A percentile compares a stretch with the other conserved stretches of the same genome.
Evolutionary conservation across 305 asterid species (phyloP).

Genomic region (Fraxinus baroniana): DNA sequence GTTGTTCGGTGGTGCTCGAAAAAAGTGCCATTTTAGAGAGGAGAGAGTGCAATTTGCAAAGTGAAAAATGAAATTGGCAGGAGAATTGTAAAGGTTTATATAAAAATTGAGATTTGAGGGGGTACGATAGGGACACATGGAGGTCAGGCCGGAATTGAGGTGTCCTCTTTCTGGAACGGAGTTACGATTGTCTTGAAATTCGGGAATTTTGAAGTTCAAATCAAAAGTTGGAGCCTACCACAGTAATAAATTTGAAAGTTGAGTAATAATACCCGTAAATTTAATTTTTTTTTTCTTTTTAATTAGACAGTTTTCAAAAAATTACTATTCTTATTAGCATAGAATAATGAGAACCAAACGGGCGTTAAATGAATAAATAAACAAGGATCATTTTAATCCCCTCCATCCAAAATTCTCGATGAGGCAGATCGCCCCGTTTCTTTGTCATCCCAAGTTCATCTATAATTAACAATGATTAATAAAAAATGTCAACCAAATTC

Average conservation of each 20-base stretch:
- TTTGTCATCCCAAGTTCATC: neutral
- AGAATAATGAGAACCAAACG: too few species aligned
- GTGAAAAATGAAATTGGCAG: neutral
- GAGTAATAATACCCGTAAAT: too few species aligned
- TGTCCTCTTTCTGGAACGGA: slow-evolving; percentile 15
- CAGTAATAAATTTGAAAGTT: too few species aligned
- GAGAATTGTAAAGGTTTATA: neutral
- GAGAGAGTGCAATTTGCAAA: neutral
- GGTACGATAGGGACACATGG: slow-evolving; percentile 46
- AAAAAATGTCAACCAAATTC: neutral
- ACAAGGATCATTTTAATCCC: too few species aligned
- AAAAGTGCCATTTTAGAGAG: slow-evolving; percentile 15
- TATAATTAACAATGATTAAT: neutral
- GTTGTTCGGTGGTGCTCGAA: neutral
- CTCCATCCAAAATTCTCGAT: too few species aligned
- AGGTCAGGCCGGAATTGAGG: slow-evolving; percentile 17
- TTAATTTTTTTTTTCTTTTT: too few species aligned
- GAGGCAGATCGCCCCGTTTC: neutral
- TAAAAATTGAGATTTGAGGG: neutral
- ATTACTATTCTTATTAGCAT: too few species aligned
- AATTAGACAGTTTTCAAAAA: too few species aligned
- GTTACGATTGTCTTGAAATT: slow-evolving; percentile 1
- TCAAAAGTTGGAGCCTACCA: neutral
- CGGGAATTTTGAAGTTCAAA: slow-evolving; percentile 3
- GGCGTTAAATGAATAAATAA: too few species aligned